Evolutionary conservation across 2,329 filamentous ascomycete genomes (phyloP).

Genomic region (Fusarium sp.): DNA sequence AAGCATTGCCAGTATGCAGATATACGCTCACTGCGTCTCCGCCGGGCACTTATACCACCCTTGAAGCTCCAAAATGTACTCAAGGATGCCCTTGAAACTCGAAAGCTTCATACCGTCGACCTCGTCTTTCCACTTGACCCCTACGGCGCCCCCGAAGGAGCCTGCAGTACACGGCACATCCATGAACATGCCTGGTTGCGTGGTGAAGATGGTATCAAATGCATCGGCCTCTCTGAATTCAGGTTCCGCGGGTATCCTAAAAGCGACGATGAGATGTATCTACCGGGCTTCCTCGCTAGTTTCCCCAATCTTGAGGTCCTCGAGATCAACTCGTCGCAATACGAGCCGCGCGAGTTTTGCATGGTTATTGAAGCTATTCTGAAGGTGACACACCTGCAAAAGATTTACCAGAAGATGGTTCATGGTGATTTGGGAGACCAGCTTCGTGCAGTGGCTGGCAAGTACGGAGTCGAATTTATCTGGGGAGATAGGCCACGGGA

Average conservation of each 20-base stretch:
- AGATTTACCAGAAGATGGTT: slow-evolving; percentile 53
- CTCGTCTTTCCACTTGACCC: slow-evolving; percentile 54
- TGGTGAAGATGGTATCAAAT: slow-evolving; percentile 53
- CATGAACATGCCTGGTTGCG: slow-evolving; percentile 55
- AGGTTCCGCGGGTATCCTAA: slow-evolving; percentile 51
- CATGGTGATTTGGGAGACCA: slow-evolving; percentile 52
- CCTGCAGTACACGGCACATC: slow-evolving; percentile 51
- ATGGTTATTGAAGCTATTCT: slow-evolving; percentile 52
- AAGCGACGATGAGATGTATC: slow-evolving; percentile 50
- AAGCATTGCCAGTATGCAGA: slow-evolving; percentile 45
- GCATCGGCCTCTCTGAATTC: slow-evolving; percentile 56
- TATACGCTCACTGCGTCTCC: slow-evolving; percentile 51
- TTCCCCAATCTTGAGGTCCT: slow-evolving; percentile 57
- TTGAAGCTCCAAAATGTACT: slow-evolving; percentile 46
- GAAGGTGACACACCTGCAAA: slow-evolving; percentile 51
- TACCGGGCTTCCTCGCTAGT: slow-evolving; percentile 54
- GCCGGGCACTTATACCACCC: slow-evolving; percentile 46
- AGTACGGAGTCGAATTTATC: slow-evolving; percentile 49
- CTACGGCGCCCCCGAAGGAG: slow-evolving; percentile 44
- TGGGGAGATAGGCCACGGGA: slow-evolving; percentile 50
- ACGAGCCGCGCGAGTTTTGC: slow-evolving; percentile 51
- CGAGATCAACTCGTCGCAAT: slow-evolving; percentile 53
- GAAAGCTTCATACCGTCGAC: slow-evolving; percentile 55
- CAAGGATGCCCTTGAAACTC: slow-evolving; percentile 44
- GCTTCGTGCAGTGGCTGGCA: slow-evolving; percentile 43